Conservation (phyloP, 768 basidiomycete species). For the Clitopilus hobsonii region DNA sequence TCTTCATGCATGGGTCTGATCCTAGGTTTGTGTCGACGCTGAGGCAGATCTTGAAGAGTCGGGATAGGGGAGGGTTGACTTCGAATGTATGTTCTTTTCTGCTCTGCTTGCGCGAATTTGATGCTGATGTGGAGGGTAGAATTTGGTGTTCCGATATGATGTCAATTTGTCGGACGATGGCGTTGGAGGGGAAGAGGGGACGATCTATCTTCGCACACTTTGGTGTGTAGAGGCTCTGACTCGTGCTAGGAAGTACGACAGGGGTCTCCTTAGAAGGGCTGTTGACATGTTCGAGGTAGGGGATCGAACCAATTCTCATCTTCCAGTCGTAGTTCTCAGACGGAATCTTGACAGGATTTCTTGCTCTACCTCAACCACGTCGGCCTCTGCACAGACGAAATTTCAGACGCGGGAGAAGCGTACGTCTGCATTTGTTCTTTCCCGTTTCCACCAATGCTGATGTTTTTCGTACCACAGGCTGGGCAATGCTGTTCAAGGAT, state of each 20-base stretch:
- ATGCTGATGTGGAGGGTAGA: too few relatives aligned
- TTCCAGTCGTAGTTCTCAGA: background rate
- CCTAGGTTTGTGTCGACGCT: conserved; percentile 86
- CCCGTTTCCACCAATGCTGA: too few relatives aligned
- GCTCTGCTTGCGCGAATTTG: too few relatives aligned
- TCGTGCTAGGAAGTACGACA: conserved; percentile 78
- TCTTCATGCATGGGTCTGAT: conserved; percentile 88
- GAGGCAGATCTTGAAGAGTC: conserved; percentile 77
- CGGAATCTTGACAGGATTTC: conserved; percentile 50
- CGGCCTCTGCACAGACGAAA: conserved; percentile 82
- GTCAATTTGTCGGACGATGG: conserved; percentile 83
- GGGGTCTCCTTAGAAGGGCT: conserved; percentile 57
- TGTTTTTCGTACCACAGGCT: conserved; percentile 42
- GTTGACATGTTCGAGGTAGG: conserved; percentile 87
- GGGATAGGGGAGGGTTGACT: conserved; percentile 86
- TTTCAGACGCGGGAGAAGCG: conserved; percentile 83
- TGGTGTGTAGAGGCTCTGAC: conserved; percentile 90
- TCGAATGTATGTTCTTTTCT: conserved; percentile 64
- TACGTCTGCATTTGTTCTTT: too few relatives aligned
- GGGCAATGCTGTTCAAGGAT: conserved; percentile 86
- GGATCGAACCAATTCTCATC: background rate
- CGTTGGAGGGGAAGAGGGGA: conserved; percentile 94
- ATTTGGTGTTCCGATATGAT: conserved; percentile 88
- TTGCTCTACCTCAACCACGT: conserved; percentile 83
- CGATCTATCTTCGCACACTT: conserved; percentile 84